Conservation (phyloP, 73 alveolate species). For the Paramecium caudatum region DNA sequence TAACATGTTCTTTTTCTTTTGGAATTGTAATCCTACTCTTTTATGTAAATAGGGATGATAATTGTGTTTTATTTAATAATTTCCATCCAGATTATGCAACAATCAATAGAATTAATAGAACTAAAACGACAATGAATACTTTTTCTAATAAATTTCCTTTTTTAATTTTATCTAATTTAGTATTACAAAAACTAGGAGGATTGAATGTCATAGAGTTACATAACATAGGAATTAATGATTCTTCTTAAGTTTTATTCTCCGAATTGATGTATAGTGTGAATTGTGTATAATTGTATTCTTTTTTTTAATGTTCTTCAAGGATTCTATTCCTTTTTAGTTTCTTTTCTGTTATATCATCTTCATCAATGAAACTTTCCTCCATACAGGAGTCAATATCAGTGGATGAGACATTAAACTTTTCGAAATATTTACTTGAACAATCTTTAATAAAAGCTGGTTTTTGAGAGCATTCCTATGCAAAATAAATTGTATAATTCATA, state of each 20-base stretch:
- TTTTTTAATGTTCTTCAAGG: background rate
- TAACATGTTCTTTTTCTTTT: background rate
- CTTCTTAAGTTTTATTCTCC: background rate
- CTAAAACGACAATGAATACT: background rate
- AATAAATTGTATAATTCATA: background rate
- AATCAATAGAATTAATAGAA: background rate
- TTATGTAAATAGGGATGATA: background rate
- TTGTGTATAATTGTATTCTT: background rate
- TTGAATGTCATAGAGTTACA: too few relatives aligned
- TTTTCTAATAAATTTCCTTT: background rate
- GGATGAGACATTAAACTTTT: background rate
- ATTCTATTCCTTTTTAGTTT: background rate
- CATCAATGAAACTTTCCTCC: background rate
- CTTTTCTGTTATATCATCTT: background rate
- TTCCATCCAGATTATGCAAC: background rate
- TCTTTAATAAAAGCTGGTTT: background rate
- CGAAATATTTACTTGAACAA: background rate
- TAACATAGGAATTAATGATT: background rate
- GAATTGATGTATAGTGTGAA: background rate
- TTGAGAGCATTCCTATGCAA: background rate
- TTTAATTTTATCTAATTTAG: too few relatives aligned
- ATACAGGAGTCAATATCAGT: background rate
- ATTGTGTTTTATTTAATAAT: background rate
- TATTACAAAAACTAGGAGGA: too few relatives aligned
- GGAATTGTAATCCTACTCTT: conserved; percentile 8